Evolutionary conservation across 148 eudicot genomes (phyloP).

Genomic region (Selenicereus undatus): DNA sequence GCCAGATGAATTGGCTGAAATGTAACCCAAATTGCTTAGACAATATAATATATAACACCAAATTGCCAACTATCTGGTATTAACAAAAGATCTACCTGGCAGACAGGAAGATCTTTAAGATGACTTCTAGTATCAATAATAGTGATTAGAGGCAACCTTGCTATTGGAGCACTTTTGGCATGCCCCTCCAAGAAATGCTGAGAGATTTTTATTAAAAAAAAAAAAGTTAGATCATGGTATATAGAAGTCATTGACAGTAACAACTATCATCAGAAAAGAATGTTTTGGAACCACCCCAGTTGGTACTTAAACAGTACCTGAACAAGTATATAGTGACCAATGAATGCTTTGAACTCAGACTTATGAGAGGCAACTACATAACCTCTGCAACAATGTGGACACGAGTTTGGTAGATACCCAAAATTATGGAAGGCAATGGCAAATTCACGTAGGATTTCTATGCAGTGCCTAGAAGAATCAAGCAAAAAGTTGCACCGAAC

Average conservation of each 20-base stretch:
- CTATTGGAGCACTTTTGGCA: constrained; percentile 84
- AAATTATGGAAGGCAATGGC: neutral
- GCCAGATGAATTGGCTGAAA: constrained; percentile 90
- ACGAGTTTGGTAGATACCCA: neutral
- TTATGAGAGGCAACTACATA: neutral
- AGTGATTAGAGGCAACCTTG: constrained; percentile 87
- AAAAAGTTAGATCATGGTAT: neutral
- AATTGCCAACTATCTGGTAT: neutral
- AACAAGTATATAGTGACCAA: too few species aligned
- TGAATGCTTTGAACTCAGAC: neutral
- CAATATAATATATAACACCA: constrained; percentile 4
- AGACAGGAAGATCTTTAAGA: constrained; percentile 75
- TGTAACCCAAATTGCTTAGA: constrained; percentile 3
- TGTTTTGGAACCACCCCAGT: neutral
- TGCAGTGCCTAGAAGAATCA: neutral
- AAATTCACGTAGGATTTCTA: neutral
- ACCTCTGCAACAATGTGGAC: neutral
- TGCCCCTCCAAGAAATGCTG: constrained; percentile 99
- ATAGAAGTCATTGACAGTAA: neutral
- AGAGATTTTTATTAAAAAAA: constrained; percentile 16
- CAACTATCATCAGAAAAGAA: neutral
- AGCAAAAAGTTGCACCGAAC: too few species aligned
- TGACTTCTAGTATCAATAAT: constrained; percentile 67
- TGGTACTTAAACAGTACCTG: neutral
- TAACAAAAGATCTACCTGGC: constrained; percentile 64